Evolutionary conservation across 23 red algal species (phyloP).

Genomic region (Gracilaria gracilis): DNA sequence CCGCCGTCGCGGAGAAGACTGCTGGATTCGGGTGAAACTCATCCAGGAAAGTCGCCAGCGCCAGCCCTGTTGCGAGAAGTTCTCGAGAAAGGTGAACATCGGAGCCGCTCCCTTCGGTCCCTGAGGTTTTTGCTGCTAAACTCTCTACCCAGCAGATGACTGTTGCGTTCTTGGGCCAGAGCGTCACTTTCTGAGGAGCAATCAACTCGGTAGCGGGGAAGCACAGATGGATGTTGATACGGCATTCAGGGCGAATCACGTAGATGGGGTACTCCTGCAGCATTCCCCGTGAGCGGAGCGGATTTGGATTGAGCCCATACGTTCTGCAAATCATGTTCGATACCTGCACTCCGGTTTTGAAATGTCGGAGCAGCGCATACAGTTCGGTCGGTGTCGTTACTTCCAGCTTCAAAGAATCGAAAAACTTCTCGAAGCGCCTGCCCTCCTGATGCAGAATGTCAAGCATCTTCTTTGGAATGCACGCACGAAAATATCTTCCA

Average conservation of each 20-base stretch:
- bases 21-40: conserved; percentile 22
- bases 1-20: neutral
- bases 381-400: neutral
- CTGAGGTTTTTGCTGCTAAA: neutral
- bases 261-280: neutral
- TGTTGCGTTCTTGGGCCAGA: neutral
- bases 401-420: neutral
- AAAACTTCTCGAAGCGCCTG: conserved; percentile 8
- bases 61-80: neutral
- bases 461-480: neutral
- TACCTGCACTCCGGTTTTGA: too few species aligned
- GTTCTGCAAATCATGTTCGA: neutral
- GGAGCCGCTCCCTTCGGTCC: neutral
- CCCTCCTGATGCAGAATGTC: conserved; percentile 5
- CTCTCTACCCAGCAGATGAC: conserved; percentile 5
- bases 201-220: neutral
- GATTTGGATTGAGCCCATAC: neutral
- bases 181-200: neutral
- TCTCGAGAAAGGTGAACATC: conserved; percentile 10
- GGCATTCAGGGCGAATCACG: neutral
- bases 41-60: neutral
- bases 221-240: neutral
- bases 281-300: too few species aligned
- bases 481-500: neutral
- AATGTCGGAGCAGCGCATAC: neutral